Base-by-base conservation (phyloP, 345 rosid species). In the Eucalyptus regnans region DNA sequence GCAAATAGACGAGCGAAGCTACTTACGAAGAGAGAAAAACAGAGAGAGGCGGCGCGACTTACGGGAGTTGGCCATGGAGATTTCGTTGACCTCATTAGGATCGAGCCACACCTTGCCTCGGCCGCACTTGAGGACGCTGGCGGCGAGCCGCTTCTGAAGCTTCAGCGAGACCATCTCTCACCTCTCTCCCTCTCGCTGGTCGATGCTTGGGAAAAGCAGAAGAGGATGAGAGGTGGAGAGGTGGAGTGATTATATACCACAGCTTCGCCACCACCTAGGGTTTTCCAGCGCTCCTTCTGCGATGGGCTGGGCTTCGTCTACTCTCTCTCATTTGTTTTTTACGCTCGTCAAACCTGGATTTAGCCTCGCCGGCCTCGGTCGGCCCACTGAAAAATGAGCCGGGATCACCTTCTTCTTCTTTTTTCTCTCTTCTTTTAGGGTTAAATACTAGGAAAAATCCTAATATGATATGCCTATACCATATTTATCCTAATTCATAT, bases 41-140 rank as follows among this genome's bases (percentile, higher is more conserved):
- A 22, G 27, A 3, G 66, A 2, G 81, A 41, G 41, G 41, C 41
- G 54, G 17, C 80, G 52, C 12, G 8, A 91, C 95, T 56, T 92
- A 96, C 99, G 97, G 15, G 99, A 96, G 91, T 96, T 96, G 37
- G 98, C 97, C 99, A 96, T 96, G 93, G 99, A 94, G 94, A 96
- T 96, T 66, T 96, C 99, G 56, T 90, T 92, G 89, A 88, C 93
- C 90, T 96, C 99, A 92, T 96, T 96, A 7, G 99, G 99, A 89
- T 96, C 98, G 27, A 96, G 94, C 99, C 99, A 96, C 56, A 96
- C 97, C 91, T 96, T 96, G 6, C 93, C 93, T 56, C 93, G 89
- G 48, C 99, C 99, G 86, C 99, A 96, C 93, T 96, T 94, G 87
- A 97, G 94, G 7, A 95, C 98, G 90, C 97, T 94, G 9, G 96